Evolutionary conservation across 2,329 filamentous ascomycete genomes (phyloP), one percentile per base, ranked within the genome.

Genomic region (Diatrype stigma): DNA sequence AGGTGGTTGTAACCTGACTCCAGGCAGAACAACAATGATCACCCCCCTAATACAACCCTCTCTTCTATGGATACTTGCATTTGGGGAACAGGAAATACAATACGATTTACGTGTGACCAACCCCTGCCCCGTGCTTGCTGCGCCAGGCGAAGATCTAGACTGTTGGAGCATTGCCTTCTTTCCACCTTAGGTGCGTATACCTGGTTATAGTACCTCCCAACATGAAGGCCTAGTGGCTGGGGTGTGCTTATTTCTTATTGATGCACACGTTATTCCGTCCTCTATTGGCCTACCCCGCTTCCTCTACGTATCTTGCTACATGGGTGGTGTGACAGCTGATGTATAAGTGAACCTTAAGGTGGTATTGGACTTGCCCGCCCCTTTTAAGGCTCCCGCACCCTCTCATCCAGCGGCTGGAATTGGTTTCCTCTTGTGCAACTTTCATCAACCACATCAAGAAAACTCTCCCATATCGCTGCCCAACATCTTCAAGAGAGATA

Each of bases 281-380:
- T 51, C 48, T 28, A 66, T 63, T 63, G 61, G 60, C 16, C 46
- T 63, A 66, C 63, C 64, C 63, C 64, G 64, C 64, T 64, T 61
- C 60, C 53, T 58, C 30, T 54, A 47, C 49, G 45, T 42, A 45
- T 30, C n/a, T n/a, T n/a, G n/a, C n/a, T n/a, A 34, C 23, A 51
- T 44, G n/a, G 34, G 21, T 16, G 3, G 44, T 50, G 35, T 26
- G 34, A 42, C 22, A 23, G 19, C n/a, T n/a, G 16, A 44, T 40
- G 46, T 8, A 37, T 42, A 46, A 23, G 7, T 44, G 40, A 23
- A 23, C 21, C n/a, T n/a, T n/a, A n/a, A n/a, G n/a, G n/a, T n/a
- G n/a, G 42, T 16, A 51, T 42, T 49, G 45, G 23, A 26, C 40
- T 45, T 45, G n/a, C 42, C 50, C 40, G 17, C 51, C 47, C 54